Evolutionary conservation across 768 basidiomycete genomes (phyloP).

Genomic region (Mrakia blollopis): DNA sequence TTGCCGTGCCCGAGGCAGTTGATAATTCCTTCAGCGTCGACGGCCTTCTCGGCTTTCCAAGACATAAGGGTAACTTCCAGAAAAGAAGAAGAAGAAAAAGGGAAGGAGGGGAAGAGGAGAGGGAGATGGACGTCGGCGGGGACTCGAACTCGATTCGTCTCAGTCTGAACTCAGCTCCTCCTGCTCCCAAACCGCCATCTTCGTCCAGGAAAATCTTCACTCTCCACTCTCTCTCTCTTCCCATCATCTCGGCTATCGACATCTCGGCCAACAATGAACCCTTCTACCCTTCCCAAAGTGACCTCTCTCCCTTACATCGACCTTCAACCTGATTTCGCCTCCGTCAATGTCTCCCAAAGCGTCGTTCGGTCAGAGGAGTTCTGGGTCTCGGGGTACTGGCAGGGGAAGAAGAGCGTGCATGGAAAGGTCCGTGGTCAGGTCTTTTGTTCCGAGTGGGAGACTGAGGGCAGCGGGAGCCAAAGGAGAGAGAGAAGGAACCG

Average conservation of each 20-base stretch:
- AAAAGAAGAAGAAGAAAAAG: neutral
- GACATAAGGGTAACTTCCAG: neutral
- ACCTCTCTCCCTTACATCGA: constrained; percentile 3
- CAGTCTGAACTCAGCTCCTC: too few species aligned
- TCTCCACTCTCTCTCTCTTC: neutral
- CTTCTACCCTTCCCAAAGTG: neutral
- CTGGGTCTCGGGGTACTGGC: neutral
- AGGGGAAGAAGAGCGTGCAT: constrained; percentile 9
- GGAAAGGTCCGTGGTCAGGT: neutral
- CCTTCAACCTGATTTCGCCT: constrained; percentile 14
- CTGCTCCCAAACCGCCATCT: too few species aligned
- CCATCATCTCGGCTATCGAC: neutral
- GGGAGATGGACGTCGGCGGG: neutral
- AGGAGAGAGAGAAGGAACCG: neutral
- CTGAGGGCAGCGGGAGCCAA: neutral
- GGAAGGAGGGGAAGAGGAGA: neutral
- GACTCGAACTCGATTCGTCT: too few species aligned
- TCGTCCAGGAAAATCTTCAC: too few species aligned
- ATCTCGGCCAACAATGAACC: neutral
- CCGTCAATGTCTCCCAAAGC: constrained; percentile 19
- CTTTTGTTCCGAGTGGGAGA: neutral
- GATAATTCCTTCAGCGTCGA: neutral
- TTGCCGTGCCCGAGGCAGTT: neutral
- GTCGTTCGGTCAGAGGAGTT: constrained; percentile 20
- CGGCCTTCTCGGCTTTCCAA: neutral